Conservation (phyloP, 495 filamentous ascomycete genomes). For the Aspergillus cristatus region DNA sequence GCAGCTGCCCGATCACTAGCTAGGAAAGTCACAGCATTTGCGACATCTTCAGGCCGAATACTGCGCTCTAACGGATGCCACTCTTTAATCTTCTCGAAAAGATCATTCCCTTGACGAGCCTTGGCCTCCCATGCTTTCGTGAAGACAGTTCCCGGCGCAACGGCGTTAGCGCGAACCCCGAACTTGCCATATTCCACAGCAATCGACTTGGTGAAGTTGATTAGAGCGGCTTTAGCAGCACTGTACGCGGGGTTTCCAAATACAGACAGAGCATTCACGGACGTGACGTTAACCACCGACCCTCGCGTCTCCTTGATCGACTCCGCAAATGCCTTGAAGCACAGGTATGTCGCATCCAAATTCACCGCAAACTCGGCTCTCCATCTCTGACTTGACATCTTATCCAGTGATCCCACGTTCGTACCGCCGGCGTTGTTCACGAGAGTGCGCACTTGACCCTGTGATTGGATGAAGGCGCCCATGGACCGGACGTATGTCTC, state of each 20-base stretch:
- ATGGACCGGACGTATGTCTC: no score
- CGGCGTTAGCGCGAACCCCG: constrained; percentile 37
- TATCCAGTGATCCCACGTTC: no score
- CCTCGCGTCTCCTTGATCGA: constrained; percentile 42
- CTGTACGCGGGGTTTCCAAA: constrained; percentile 43
- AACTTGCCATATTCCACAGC: constrained; percentile 39
- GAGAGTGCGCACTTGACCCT: no score
- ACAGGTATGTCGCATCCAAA: no score
- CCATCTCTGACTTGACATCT: no score
- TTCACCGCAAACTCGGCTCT: no score
- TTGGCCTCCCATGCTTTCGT: constrained; percentile 32
- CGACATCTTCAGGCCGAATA: constrained; percentile 30
- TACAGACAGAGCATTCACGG: constrained; percentile 36
- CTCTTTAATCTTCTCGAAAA: neutral
- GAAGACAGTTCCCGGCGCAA: constrained; percentile 39
- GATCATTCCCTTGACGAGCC: constrained; percentile 4
- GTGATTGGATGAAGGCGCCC: no score
- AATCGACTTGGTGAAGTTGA: constrained; percentile 36
- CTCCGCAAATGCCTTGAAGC: no score
- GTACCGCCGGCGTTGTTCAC: no score
- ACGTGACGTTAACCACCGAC: constrained; percentile 32
- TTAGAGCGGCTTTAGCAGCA: constrained; percentile 37
- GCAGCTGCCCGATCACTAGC: constrained; percentile 39
- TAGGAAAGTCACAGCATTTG: constrained; percentile 42
- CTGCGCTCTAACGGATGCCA: neutral